A percentile compares a stretch with the other conserved stretches of the same genome.
Conservation (phyloP, 1,284 basidiomycete species). For the Cerioporus squamosus region DNA sequence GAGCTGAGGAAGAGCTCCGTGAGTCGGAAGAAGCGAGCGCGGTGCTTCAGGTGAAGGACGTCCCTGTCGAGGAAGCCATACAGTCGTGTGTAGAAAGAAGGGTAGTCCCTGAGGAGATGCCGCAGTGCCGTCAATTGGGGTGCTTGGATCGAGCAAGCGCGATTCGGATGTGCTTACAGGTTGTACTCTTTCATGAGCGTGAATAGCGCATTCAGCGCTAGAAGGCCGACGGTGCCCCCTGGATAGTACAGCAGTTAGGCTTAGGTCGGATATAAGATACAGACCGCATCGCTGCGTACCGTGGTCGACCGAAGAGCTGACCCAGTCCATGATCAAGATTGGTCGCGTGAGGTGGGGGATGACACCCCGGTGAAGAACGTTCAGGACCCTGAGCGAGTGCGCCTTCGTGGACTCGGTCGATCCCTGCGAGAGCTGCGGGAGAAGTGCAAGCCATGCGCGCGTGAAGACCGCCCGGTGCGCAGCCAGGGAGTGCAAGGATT, state of each 20-base stretch:
- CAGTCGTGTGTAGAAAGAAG: constrained; percentile 93
- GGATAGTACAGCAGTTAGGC: background rate
- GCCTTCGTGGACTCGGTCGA: constrained; percentile 45
- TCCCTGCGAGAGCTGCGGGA: constrained; percentile 58
- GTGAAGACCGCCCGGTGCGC: constrained; percentile 84
- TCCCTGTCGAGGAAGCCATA: constrained; percentile 89
- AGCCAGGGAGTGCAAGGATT: constrained; percentile 72
- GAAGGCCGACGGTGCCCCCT: constrained; percentile 88
- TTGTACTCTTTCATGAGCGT: constrained; percentile 93
- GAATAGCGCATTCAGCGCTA: constrained; percentile 93
- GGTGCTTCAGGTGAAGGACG: constrained; percentile 90
- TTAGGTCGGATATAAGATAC: background rate
- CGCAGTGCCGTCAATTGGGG: background rate
- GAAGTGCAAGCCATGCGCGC: constrained; percentile 73
- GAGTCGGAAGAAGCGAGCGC: constrained; percentile 94
- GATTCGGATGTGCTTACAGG: constrained; percentile 58
- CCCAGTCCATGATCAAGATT: constrained; percentile 92
- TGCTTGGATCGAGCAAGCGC: too few species aligned
- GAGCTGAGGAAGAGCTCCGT: constrained; percentile 91
- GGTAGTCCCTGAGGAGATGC: constrained; percentile 76
- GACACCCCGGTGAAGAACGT: constrained; percentile 84
- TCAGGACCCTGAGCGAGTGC: constrained; percentile 66
- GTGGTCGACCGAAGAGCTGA: constrained; percentile 85
- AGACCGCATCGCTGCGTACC: constrained; percentile 47
- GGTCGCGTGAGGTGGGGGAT: constrained; percentile 85